Percentiles rank a stretch among this genome's conserved stretches.
Conservation (phyloP, 2,329 filamentous ascomycete species). For the Cladosporium halotolerans region DNA sequence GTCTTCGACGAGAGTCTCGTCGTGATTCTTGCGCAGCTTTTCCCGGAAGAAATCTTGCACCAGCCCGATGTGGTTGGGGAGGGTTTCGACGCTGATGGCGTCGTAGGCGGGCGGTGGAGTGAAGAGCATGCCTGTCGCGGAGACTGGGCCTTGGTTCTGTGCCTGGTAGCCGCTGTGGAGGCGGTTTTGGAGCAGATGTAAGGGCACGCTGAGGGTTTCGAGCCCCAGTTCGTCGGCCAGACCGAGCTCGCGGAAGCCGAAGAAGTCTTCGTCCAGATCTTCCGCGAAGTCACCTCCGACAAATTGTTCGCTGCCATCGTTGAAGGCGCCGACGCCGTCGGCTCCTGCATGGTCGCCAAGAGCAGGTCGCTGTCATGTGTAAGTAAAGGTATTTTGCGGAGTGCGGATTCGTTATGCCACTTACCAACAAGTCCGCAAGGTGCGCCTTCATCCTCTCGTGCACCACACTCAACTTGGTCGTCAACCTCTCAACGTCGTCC, state of each 20-base stretch:
- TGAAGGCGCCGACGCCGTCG: conserved; percentile 86
- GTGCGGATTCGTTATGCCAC: conserved; percentile 5
- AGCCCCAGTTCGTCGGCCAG: conserved; percentile 86
- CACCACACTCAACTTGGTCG: conserved; percentile 70
- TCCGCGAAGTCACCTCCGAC: conserved; percentile 95
- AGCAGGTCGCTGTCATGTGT: conserved; percentile 59
- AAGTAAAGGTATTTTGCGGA: conserved; percentile 15
- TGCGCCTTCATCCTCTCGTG: conserved; percentile 94
- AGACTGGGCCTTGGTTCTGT: conserved; percentile 60
- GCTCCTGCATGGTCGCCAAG: conserved; percentile 66
- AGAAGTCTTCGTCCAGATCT: conserved; percentile 97
- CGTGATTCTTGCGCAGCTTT: conserved; percentile 77
- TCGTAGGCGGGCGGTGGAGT: conserved; percentile 64
- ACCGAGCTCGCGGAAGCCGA: conserved; percentile 92
- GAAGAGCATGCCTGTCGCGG: conserved; percentile 57
- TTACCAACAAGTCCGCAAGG: conserved; percentile 74
- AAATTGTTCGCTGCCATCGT: conserved; percentile 95
- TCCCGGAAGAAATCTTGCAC: conserved; percentile 86
- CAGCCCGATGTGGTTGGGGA: conserved; percentile 76
- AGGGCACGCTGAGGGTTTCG: conserved; percentile 79
- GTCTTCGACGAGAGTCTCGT: conserved; percentile 82
- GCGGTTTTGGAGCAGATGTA: conserved; percentile 87
- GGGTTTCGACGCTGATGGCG: conserved; percentile 70
- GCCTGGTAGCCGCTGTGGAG: conserved; percentile 80
- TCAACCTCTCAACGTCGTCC: conserved; percentile 85